Evolutionary conservation across 805 yeast genomes (phyloP).

Genomic region (Kodamaea restingae): DNA sequence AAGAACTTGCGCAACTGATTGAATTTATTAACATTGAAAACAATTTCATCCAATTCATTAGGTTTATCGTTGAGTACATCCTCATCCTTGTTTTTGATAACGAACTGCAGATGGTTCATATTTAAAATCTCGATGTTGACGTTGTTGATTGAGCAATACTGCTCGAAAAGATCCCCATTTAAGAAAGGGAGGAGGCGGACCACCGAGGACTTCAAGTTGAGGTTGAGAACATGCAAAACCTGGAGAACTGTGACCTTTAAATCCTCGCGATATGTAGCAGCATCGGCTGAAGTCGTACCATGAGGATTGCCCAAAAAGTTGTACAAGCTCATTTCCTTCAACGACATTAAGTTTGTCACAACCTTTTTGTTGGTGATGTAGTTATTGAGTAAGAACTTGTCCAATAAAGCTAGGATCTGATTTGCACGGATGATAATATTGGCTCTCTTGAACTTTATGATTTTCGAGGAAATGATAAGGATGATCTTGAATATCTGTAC

Average conservation of each 20-base stretch:
- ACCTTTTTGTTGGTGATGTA: conserved; percentile 35
- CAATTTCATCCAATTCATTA: conserved; percentile 8
- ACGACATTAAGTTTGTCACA: conserved; percentile 27
- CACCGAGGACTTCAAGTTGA: conserved; percentile 28
- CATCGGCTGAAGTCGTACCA: not conserved
- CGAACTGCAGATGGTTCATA: conserved; percentile 4
- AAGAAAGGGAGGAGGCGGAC: conserved; percentile 26
- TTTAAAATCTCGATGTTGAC: conserved; percentile 21
- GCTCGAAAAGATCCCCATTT: conserved; percentile 37
- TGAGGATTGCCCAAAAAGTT: conserved; percentile 11
- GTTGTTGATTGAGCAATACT: conserved; percentile 37
- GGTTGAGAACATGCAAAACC: conserved; percentile 24
- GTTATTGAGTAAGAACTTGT: conserved; percentile 29
- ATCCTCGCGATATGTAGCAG: conserved; percentile 4
- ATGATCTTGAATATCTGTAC: conserved; percentile 29
- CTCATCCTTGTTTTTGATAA: conserved; percentile 10
- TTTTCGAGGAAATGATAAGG: conserved; percentile 25
- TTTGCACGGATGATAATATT: conserved; percentile 21
- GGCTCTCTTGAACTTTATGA: conserved; percentile 24
- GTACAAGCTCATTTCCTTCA: conserved; percentile 31
- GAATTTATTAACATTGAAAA: conserved; percentile 22
- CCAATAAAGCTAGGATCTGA: conserved; percentile 20
- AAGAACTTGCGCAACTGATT: conserved; percentile 35
- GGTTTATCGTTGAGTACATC: conserved; percentile 3
- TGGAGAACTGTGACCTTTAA: conserved; percentile 20